Evolutionary conservation across 768 basidiomycete species (phyloP).

Genomic region (Suillus discolor): DNA sequence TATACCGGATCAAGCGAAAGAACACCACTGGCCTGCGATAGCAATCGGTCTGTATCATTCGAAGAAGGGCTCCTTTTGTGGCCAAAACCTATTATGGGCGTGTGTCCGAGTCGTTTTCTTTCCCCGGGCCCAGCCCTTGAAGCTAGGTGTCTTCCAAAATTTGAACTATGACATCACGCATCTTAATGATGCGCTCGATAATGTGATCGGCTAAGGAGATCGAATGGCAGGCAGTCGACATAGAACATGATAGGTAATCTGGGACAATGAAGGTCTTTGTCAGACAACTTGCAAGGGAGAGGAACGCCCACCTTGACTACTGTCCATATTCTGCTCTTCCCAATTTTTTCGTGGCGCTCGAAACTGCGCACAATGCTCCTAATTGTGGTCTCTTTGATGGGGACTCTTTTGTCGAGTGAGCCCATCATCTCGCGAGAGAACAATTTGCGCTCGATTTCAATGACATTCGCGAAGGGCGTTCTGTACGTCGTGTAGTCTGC

Average conservation of each 20-base stretch:
- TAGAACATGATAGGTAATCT: no score
- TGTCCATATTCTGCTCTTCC: slow-evolving; percentile 35
- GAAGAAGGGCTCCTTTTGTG: not conserved
- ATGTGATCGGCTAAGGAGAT: slow-evolving; percentile 59
- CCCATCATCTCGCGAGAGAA: slow-evolving; percentile 24
- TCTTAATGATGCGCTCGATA: slow-evolving; percentile 55
- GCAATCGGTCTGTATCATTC: not conserved
- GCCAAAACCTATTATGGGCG: not conserved
- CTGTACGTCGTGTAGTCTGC: slow-evolving; percentile 38
- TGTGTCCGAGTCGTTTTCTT: no score
- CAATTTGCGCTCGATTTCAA: slow-evolving; percentile 36
- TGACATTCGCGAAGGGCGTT: slow-evolving; percentile 33
- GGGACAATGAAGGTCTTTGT: no score
- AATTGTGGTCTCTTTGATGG: slow-evolving; percentile 28
- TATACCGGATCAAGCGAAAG: not conserved
- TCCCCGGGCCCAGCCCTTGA: no score
- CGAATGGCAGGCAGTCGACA: slow-evolving; percentile 14
- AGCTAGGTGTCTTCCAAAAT: no score
- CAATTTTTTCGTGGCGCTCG: slow-evolving; percentile 35
- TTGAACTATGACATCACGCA: slow-evolving; percentile 48
- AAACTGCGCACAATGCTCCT: slow-evolving; percentile 36
- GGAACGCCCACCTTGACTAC: no score
- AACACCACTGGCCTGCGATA: not conserved
- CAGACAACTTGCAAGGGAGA: not conserved
- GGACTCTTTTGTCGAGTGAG: slow-evolving; percentile 16